phyloP scores from a whole-genome alignment of 164 flowering plant genomes.

The Pachysandra terminalis region DNA sequence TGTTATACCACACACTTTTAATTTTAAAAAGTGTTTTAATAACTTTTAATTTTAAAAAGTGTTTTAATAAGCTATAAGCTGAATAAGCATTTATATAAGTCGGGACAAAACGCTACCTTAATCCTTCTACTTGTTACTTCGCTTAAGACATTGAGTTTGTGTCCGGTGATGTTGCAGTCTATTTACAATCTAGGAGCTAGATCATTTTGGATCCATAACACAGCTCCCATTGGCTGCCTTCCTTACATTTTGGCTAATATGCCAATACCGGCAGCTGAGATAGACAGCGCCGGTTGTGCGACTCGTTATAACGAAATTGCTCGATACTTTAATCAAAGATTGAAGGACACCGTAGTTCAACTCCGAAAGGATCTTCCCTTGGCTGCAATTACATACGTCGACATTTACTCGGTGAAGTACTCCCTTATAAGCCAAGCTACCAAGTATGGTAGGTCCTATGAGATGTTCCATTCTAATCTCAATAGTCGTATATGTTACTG shows the following conservation, averaged over 20 bases:
- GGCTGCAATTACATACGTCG: too few relatives aligned
- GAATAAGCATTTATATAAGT: too few relatives aligned
- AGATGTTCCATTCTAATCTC: too few relatives aligned
- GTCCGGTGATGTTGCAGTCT: constrained; percentile 20
- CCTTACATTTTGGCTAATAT: constrained; percentile 22
- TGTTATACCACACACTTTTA: too few relatives aligned
- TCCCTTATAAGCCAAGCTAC: constrained; percentile 15
- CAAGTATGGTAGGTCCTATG: constrained; percentile 20
- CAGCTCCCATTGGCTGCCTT: constrained; percentile 52
- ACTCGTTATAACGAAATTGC: constrained; percentile 33
- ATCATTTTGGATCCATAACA: constrained; percentile 50
- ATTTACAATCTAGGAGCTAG: constrained; percentile 33
- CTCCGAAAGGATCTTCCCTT: constrained; percentile 34
- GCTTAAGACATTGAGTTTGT: too few relatives aligned
- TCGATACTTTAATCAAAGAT: constrained; percentile 27
- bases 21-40: too few relatives aligned
- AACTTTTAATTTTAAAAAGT: too few relatives aligned
- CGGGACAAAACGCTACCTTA: too few relatives aligned
- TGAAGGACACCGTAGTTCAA: constrained; percentile 29
- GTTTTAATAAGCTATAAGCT: too few relatives aligned
- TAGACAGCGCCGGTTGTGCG: constrained; percentile 35
- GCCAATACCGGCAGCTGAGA: constrained; percentile 6
- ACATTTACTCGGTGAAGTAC: too few relatives aligned
- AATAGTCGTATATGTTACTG: too few relatives aligned
- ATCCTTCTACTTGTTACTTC: too few relatives aligned